phyloP scores from a whole-genome alignment of 306 rosid species.

The Vigna reflexopilosa region DNA sequence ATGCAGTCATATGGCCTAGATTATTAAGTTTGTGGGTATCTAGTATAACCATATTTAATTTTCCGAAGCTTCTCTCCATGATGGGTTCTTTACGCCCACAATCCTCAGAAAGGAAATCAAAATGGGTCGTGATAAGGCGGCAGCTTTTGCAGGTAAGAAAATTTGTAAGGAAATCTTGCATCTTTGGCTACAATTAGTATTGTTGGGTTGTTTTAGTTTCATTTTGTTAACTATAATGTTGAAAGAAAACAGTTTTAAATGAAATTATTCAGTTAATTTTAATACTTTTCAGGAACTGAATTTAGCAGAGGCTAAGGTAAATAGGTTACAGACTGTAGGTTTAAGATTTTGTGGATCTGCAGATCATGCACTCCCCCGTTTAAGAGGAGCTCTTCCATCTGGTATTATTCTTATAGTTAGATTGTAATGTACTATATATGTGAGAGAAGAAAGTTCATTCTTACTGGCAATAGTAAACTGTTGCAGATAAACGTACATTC shows the following conservation, averaged over 20 bases:
- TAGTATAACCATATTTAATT: slow-evolving; percentile 46
- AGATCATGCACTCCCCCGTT: slow-evolving; percentile 89
- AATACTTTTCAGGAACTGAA: slow-evolving; percentile 71
- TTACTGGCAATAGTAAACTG: slow-evolving; percentile 39
- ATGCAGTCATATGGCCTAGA: slow-evolving; percentile 34
- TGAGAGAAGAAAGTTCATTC: slow-evolving; percentile 33
- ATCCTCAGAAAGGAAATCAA: slow-evolving; percentile 83
- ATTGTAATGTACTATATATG: slow-evolving; percentile 27
- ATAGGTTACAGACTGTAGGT: slow-evolving; percentile 90
- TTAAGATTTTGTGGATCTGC: slow-evolving; percentile 90
- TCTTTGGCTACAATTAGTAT: slow-evolving; percentile 34
- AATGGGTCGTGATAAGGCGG: slow-evolving; percentile 90
- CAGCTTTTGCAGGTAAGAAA: slow-evolving; percentile 89
- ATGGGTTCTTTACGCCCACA: slow-evolving; percentile 96
- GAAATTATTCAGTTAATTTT: slow-evolving; percentile 34
- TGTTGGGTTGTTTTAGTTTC: slow-evolving; percentile 32
- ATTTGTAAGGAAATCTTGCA: slow-evolving; percentile 20
- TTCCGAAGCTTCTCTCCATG: slow-evolving; percentile 84
- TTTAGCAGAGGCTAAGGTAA: slow-evolving; percentile 83
- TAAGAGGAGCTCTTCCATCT: slow-evolving; percentile 88
- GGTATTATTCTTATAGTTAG: slow-evolving; percentile 57
- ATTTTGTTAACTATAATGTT: slow-evolving; percentile 16
- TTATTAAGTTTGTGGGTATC: slow-evolving; percentile 30
- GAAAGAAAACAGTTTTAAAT: slow-evolving; percentile 16
- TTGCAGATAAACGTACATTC: slow-evolving; percentile 78